These are phyloP conservation scores for Paspalum notatum DNA, from an alignment of 176 grass and related monocot species.

Conservation along the genomic window DNA sequence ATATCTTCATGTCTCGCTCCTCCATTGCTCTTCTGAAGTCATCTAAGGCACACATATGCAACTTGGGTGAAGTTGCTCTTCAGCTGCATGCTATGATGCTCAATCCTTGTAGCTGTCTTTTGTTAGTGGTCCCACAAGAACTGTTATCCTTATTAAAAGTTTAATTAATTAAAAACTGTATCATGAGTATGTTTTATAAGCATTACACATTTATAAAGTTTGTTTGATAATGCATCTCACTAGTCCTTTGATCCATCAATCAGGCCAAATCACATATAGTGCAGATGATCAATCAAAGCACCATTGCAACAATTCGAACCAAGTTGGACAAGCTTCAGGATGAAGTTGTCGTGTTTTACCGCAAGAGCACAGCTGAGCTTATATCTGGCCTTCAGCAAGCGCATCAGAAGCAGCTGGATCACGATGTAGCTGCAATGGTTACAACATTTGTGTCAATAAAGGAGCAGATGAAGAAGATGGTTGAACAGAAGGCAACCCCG, in stretches of 20 bases:
- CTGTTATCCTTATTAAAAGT: background rate
- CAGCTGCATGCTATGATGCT: background rate
- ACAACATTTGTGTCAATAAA: background rate
- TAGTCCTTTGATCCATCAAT: background rate
- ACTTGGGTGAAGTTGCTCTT: background rate
- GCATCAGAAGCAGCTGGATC: background rate
- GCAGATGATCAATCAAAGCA: no score
- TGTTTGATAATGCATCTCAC: background rate
- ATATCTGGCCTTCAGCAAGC: background rate
- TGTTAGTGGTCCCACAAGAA: background rate
- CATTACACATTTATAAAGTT: background rate
- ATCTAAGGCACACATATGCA: background rate
- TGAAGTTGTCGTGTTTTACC: background rate
- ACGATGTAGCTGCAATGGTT: background rate
- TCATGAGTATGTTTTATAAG: background rate
- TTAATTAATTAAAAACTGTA: background rate
- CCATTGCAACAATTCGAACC: no score
- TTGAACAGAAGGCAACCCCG: background rate
- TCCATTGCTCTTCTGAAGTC: background rate
- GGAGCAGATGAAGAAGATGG: conserved; percentile 18
- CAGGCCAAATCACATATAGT: background rate
- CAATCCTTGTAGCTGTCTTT: background rate
- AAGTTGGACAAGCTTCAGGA: background rate
- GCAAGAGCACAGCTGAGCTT: background rate
- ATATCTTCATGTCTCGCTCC: background rate